Conservation (phyloP, 306 rosid species). For the Prunus mira region DNA sequence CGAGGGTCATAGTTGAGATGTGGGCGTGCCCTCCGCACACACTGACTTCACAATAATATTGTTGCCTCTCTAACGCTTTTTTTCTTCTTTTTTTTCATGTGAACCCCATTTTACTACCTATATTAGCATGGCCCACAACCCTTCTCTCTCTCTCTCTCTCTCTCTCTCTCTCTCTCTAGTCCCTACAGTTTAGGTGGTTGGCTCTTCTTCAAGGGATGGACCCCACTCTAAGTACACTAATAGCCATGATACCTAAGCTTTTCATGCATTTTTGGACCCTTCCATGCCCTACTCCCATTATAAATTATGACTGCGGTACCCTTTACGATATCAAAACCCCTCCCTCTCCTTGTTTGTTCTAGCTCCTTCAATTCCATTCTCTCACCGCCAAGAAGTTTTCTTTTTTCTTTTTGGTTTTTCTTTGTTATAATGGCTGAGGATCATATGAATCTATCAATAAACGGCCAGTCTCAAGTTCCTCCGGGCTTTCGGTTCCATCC, state of each 20-base stretch:
- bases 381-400: background rate
- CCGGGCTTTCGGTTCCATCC: constrained; percentile 61
- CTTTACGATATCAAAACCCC: constrained; percentile 19
- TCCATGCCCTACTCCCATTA: constrained; percentile 36
- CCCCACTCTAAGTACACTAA: constrained; percentile 50
- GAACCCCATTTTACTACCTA: constrained; percentile 17
- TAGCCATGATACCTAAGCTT: constrained; percentile 41
- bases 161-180: background rate
- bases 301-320: constrained; percentile 42
- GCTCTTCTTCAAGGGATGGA: constrained; percentile 30
- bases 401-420: background rate
- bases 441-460: constrained; percentile 46
- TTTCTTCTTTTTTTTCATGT: constrained; percentile 1
- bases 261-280: constrained; percentile 54
- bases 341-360: background rate
- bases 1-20: constrained; percentile 52
- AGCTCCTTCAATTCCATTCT: background rate
- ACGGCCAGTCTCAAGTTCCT: constrained; percentile 57
- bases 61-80: constrained; percentile 32
- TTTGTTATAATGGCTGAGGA: constrained; percentile 17
- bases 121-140: background rate
- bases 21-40: constrained; percentile 44
- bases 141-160: background rate
- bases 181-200: constrained; percentile 42
- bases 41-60: constrained; percentile 23